Base-by-base conservation (phyloP, 768 basidiomycete species). In the Amanita inopinata region DNA sequence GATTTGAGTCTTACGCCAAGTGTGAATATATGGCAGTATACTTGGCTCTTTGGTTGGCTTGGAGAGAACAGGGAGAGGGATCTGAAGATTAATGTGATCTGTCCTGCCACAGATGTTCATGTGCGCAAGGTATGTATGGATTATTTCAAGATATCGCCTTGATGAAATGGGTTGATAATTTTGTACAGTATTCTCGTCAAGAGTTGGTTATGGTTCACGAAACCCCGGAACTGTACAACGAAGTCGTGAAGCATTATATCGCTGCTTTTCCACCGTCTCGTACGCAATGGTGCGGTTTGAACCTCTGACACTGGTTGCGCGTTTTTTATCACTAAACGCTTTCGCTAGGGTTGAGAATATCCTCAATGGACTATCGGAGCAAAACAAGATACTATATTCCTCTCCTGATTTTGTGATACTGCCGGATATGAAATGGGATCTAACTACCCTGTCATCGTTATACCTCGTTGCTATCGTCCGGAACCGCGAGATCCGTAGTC, bases 371-470 rank as follows among this genome's bases (percentile, higher is more conserved):
- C 61, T 64, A 23, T 80, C 86, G 3, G 91, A 97, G 59, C 70
- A 73, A 14, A 73, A 81, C 11, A 78, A 81, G 33, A 59, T 97
- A 17, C 61, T 96, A 14, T 80, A 70, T 53, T 72, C 80, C 1
- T 71, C 69, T 9, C 59, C 73, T 0, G 67, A 72, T 4, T 96
- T 85, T 53, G 50, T 94, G 28, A 79, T 99, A 43, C 62, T 96
- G 0, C 94, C 94, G 0, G 94, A 99, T 61, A 84, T 96, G 78
- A 98, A 97, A 65, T 98, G 94, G 94, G 91, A 98, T 56, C 70
- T 79, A 20, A 73, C 66, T 17, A 85, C 78, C 0, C 50, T 85
- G n/a, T 61, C 75, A 0, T 74, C 87, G 1, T 68, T 99, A 40
- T 98, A 99, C 59, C 79, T 98, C 45, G 66, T 91, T 28, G 89